These are phyloP conservation scores for Petunia secreta DNA, from an alignment of 257 asterid genomes.

Conservation along the genomic window DNA sequence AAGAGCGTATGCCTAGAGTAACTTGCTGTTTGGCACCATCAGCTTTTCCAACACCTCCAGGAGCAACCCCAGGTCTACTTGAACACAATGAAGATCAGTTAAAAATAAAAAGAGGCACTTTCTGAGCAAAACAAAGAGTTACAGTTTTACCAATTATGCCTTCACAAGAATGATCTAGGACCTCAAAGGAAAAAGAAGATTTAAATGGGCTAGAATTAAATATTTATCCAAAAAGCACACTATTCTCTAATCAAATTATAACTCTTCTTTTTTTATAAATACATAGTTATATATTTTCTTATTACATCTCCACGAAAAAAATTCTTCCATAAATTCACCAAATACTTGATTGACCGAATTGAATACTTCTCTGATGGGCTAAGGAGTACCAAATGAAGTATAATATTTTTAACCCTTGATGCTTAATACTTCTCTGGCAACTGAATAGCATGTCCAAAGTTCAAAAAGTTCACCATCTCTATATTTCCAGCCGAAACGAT, in stretches of 20 bases:
- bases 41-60: slow-evolving; percentile 65
- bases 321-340: slow-evolving; percentile 22
- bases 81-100: slow-evolving; percentile 20
- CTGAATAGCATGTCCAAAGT: neutral
- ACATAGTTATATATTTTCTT: neutral
- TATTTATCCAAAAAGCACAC: neutral
- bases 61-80: slow-evolving; percentile 65
- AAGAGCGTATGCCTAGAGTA: slow-evolving; percentile 67
- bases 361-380: neutral
- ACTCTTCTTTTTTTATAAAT: neutral
- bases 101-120: neutral
- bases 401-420: neutral
- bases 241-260: slow-evolving; percentile 2
- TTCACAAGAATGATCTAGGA: neutral
- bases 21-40: slow-evolving; percentile 61
- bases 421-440: neutral
- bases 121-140: neutral
- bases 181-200: neutral
- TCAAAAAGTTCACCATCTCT: slow-evolving; percentile 17
- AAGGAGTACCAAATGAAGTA: neutral
- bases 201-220: neutral
- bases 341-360: neutral
- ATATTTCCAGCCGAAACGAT: neutral
- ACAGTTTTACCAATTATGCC: neutral
- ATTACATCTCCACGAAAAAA: slow-evolving; percentile 18